phyloP scores from a whole-genome alignment of 768 basidiomycete species.

The Lyophyllum shimeji region DNA sequence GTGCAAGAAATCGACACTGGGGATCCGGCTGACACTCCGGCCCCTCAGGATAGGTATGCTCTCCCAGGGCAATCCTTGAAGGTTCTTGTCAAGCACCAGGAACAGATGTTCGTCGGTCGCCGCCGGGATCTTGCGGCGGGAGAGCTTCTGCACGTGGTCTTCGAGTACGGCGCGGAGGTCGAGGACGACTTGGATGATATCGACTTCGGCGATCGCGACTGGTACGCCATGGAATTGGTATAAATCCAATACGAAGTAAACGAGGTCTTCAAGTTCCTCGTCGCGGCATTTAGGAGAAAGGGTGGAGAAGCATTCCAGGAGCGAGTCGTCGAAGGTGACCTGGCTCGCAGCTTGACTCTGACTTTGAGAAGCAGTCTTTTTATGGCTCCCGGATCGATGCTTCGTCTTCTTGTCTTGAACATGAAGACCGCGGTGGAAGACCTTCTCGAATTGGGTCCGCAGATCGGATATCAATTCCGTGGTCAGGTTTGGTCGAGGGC shows the following conservation, averaged over 20 bases:
- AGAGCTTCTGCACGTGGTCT: conserved; percentile 53
- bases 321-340: conserved; percentile 62
- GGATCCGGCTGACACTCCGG: conserved; percentile 88
- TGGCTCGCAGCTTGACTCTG: conserved; percentile 37
- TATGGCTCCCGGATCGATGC: conserved; percentile 29
- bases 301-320: background rate
- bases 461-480: conserved; percentile 53
- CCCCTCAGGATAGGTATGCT: conserved; percentile 85
- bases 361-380: conserved; percentile 31
- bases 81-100: conserved; percentile 85
- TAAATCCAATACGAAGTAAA: conserved; percentile 91
- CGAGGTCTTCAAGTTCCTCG: conserved; percentile 93
- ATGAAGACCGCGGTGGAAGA: conserved; percentile 67
- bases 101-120: conserved; percentile 72
- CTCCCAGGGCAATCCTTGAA: conserved; percentile 94
- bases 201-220: conserved; percentile 88
- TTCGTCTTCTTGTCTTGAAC: conserved; percentile 63
- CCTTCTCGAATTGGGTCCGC: conserved; percentile 66
- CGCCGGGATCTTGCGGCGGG: conserved; percentile 22
- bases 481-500: conserved; percentile 41
- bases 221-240: conserved; percentile 93
- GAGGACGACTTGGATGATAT: conserved; percentile 85
- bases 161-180: conserved; percentile 80
- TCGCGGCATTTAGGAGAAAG: conserved; percentile 52
- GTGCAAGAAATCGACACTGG: conserved; percentile 82